Conservation (phyloP, 768 basidiomycete species). For the Austroboletus festivus region DNA sequence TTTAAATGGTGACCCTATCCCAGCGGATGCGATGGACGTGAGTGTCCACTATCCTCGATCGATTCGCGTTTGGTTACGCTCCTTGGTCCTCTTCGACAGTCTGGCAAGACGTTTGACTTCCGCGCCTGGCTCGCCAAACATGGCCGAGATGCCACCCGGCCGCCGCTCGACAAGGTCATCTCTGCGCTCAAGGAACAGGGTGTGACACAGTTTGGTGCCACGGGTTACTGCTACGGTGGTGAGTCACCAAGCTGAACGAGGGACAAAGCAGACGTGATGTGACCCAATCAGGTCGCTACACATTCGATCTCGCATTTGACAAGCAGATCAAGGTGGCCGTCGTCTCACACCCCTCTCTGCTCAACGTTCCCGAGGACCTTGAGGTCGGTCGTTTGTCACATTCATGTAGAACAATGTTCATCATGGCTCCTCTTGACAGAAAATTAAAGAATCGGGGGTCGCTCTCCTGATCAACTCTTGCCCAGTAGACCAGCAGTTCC, state of each 20-base stretch:
- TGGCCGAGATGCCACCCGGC: constrained; percentile 38
- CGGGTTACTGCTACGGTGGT: constrained; percentile 73
- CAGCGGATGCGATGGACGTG: constrained; percentile 14
- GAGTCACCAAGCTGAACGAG: constrained; percentile 6
- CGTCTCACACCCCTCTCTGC: constrained; percentile 46
- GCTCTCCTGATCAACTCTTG: constrained; percentile 72
- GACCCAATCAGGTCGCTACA: constrained; percentile 33
- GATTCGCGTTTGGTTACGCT: not conserved
- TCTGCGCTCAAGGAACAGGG: constrained; percentile 56
- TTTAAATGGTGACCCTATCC: constrained; percentile 28
- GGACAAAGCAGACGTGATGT: not conserved
- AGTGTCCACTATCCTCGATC: not conserved
- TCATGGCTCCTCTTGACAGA: constrained; percentile 33
- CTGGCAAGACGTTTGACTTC: constrained; percentile 25
- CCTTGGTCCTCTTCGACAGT: not conserved
- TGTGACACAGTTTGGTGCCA: constrained; percentile 53
- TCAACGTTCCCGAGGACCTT: constrained; percentile 45
- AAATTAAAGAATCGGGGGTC: constrained; percentile 44
- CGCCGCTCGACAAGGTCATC: constrained; percentile 54
- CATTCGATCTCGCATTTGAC: constrained; percentile 45
- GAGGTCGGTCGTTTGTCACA: constrained; percentile 38
- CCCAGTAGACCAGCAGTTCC: constrained; percentile 50
- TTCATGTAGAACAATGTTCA: not conserved
- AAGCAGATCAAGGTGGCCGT: constrained; percentile 37
- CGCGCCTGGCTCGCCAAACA: constrained; percentile 42